phyloP scores from a whole-genome alignment of 352 stramenopile species.

The Blastocystis hominis region DNA sequence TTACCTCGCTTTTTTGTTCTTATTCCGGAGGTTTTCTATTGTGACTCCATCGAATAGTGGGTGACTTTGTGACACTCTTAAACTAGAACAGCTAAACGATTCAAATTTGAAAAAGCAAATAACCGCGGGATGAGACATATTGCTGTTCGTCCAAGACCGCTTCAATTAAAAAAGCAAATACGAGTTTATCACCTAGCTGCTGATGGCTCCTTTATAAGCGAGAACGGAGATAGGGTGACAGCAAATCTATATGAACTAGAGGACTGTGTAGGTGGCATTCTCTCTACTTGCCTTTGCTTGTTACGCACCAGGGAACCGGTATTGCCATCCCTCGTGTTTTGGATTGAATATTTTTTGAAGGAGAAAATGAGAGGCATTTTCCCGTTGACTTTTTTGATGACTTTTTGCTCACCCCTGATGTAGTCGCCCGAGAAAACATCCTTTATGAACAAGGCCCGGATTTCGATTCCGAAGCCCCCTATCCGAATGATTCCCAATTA shows the following conservation, averaged over 20 bases:
- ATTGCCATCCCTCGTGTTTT: neutral
- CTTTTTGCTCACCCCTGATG: neutral
- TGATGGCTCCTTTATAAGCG: constrained; percentile 19
- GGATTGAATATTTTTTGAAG: neutral
- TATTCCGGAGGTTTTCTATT: neutral
- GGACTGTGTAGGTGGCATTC: constrained; percentile 43
- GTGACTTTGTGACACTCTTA: neutral
- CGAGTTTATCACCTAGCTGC: constrained; percentile 31
- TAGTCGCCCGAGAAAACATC: constrained; percentile 21
- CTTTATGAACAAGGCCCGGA: constrained; percentile 5
- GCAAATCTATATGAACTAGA: constrained; percentile 23
- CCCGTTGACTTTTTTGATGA: neutral
- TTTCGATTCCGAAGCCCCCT: constrained; percentile 38
- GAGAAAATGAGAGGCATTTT: neutral
- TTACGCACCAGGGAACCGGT: neutral
- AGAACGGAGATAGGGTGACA: constrained; percentile 22
- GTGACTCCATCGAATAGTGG: neutral
- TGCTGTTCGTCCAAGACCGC: constrained; percentile 47
- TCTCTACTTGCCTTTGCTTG: neutral
- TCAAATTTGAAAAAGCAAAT: neutral
- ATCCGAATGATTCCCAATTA: constrained; percentile 40
- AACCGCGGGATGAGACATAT: constrained; percentile 13
- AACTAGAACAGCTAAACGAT: neutral
- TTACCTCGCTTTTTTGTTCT: neutral
- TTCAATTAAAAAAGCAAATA: constrained; percentile 40